Conservation (phyloP, 345 rosid genomes). For the Garcia nutans region DNA sequence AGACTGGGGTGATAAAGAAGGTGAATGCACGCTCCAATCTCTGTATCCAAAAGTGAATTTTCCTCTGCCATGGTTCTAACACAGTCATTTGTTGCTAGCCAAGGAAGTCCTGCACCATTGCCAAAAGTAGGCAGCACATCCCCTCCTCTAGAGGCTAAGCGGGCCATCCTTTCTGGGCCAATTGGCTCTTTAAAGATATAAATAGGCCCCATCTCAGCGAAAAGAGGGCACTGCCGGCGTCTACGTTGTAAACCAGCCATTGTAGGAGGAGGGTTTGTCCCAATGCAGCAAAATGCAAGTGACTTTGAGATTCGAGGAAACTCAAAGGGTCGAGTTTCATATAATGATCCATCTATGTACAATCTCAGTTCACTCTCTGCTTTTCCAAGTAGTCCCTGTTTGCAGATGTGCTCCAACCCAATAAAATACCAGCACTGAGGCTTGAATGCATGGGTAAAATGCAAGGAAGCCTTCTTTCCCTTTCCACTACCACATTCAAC, state of each 20-base stretch:
- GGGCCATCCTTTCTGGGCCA: conserved; percentile 90
- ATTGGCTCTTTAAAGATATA: conserved; percentile 97
- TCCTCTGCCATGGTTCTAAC: conserved; percentile 65
- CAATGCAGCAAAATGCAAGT: conserved; percentile 95
- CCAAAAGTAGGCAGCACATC: conserved; percentile 91
- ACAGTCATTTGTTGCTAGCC: conserved; percentile 78
- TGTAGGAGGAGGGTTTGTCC: conserved; percentile 98
- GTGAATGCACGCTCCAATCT: conserved; percentile 81
- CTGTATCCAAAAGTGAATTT: conserved; percentile 80
- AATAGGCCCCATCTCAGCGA: conserved; percentile 99
- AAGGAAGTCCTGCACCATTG: conserved; percentile 91
- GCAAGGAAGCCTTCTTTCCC: conserved; percentile 91
- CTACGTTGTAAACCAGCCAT: conserved; percentile 98
- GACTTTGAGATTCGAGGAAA: conserved; percentile 93
- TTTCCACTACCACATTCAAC: conserved; percentile 95
- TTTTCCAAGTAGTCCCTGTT: conserved; percentile 86
- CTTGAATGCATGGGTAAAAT: conserved; percentile 98
- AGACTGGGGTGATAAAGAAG: conserved; percentile 88
- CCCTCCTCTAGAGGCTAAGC: conserved; percentile 92
- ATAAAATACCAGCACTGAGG: conserved; percentile 99
- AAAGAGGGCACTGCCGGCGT: conserved; percentile 96
- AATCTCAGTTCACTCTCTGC: conserved; percentile 91
- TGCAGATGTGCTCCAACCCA: conserved; percentile 86
- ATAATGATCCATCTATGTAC: conserved; percentile 90
- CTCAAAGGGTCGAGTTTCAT: conserved; percentile 91